Evolutionary conservation across 2,329 filamentous ascomycete species (phyloP).

Genomic region (Colletotrichum liriopes): DNA sequence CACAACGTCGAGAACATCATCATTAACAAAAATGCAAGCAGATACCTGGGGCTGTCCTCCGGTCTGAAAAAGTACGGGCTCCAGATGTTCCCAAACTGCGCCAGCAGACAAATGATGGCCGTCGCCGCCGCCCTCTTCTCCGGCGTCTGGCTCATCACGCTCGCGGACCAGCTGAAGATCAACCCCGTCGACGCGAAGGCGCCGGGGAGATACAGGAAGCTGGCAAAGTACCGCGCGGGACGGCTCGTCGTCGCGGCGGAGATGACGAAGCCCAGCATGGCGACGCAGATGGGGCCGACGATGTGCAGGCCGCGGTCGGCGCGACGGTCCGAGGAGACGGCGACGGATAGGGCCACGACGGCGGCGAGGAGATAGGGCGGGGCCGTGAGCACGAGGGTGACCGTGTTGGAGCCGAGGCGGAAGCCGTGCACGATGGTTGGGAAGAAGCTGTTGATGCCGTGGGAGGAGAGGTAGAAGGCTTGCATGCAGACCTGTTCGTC

Average conservation of each 20-base stretch:
- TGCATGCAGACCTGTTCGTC: slow-evolving; percentile 40
- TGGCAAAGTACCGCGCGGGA: slow-evolving; percentile 64
- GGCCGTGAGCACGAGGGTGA: slow-evolving; percentile 51
- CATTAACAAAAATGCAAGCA: slow-evolving; percentile 49
- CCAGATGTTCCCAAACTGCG: slow-evolving; percentile 57
- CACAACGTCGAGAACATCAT: slow-evolving; percentile 28
- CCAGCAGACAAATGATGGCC: slow-evolving; percentile 55
- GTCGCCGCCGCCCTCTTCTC: slow-evolving; percentile 56
- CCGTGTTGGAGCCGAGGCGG: slow-evolving; percentile 46
- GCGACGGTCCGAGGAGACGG: slow-evolving; percentile 44
- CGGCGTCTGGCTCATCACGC: slow-evolving; percentile 53
- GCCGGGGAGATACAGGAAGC: slow-evolving; percentile 50
- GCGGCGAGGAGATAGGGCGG: slow-evolving; percentile 48
- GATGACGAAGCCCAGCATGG: slow-evolving; percentile 71
- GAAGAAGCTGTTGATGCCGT: slow-evolving; percentile 49
- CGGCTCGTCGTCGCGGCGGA: slow-evolving; percentile 69
- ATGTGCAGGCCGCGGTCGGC: slow-evolving; percentile 46
- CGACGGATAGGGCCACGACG: slow-evolving; percentile 38
- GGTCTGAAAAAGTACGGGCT: slow-evolving; percentile 57
- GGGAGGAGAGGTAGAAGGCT: slow-evolving; percentile 45
- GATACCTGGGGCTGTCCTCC: slow-evolving; percentile 49
- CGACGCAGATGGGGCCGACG: slow-evolving; percentile 52
- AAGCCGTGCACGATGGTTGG: slow-evolving; percentile 54
- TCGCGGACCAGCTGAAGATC: slow-evolving; percentile 54
- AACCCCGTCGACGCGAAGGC: slow-evolving; percentile 50